Conservation (phyloP, 2,329 filamentous ascomycete species). For the Trichoderma cornu-damae region DNA sequence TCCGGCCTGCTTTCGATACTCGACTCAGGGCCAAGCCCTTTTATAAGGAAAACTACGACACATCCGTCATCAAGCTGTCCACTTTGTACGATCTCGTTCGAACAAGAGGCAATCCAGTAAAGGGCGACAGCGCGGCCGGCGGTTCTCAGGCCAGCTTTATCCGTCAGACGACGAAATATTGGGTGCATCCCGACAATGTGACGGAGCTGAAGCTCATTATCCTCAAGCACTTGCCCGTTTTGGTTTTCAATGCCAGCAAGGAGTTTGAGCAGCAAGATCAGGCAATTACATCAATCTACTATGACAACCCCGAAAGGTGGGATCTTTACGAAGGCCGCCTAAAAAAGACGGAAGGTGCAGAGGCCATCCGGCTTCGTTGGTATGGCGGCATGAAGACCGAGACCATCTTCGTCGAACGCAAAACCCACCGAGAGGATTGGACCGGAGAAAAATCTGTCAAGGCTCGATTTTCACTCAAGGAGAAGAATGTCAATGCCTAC, state of each 20-base stretch:
- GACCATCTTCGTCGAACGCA: constrained; percentile 93
- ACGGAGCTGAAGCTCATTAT: constrained; percentile 98
- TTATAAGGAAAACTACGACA: constrained; percentile 98
- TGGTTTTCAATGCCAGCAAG: constrained; percentile 96
- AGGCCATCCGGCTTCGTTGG: constrained; percentile 94
- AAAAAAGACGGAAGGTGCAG: constrained; percentile 96
- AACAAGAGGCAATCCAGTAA: constrained; percentile 85
- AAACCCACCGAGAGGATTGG: constrained; percentile 98
- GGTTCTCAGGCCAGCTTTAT: constrained; percentile 93
- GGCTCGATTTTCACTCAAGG: constrained; percentile 88
- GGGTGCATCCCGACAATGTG: constrained; percentile 98
- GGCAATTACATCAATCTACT: constrained; percentile 98
- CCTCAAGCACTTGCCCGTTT: constrained; percentile 90
- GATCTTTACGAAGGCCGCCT: constrained; percentile 89
- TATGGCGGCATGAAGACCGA: constrained; percentile 95
- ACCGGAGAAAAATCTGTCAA: constrained; percentile 99
- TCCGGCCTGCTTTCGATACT: constrained; percentile 92
- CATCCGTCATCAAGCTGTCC: constrained; percentile 88
- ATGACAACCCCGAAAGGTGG: constrained; percentile 90
- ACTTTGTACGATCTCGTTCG: constrained; percentile 92
- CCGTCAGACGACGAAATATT: constrained; percentile 97
- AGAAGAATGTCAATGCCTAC: constrained; percentile 95
- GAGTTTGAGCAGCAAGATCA: constrained; percentile 88
- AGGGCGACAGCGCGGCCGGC: constrained; percentile 86
- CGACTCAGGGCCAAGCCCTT: constrained; percentile 94